A percentile compares a stretch with the other conserved stretches of the same genome.
Conservation (phyloP, 495 filamentous ascomycete species). For the Melanomma pulvis-pyrius region DNA sequence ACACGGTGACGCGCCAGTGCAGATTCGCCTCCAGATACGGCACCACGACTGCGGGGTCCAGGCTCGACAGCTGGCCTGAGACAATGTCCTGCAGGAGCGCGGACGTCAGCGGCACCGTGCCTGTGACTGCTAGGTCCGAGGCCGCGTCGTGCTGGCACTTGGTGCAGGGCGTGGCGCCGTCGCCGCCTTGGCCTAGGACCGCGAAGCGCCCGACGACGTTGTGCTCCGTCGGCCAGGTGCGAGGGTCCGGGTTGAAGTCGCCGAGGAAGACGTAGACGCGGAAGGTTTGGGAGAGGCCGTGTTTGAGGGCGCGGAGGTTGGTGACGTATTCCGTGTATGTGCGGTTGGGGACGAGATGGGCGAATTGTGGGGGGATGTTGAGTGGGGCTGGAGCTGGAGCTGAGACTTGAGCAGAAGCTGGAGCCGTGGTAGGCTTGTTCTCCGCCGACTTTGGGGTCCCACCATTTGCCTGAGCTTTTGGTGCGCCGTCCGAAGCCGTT, state of each 20-base stretch:
- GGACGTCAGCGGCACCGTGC: slow-evolving; percentile 27
- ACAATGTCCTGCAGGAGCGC: slow-evolving; percentile 25
- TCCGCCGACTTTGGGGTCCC: background rate
- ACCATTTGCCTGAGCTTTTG: background rate
- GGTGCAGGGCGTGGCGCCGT: slow-evolving; percentile 14
- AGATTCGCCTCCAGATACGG: slow-evolving; percentile 21
- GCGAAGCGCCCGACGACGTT: slow-evolving; percentile 34
- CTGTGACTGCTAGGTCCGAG: slow-evolving; percentile 23
- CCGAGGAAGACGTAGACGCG: slow-evolving; percentile 31
- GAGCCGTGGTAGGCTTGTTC: background rate
- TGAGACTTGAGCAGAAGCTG: background rate
- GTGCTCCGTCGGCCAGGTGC: slow-evolving; percentile 22
- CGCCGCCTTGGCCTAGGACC: slow-evolving; percentile 22
- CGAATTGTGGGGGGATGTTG: slow-evolving; percentile 19
- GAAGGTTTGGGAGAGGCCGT: slow-evolving; percentile 30
- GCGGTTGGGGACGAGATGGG: slow-evolving; percentile 17
- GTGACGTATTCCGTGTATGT: slow-evolving; percentile 28
- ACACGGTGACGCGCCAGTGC: slow-evolving; percentile 31
- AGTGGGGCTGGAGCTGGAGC: slow-evolving; percentile 3
- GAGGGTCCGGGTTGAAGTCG: slow-evolving; percentile 26
- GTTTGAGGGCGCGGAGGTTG: slow-evolving; percentile 27
- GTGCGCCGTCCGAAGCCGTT: background rate
- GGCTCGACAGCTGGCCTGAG: slow-evolving; percentile 4
- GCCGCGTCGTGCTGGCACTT: slow-evolving; percentile 25
- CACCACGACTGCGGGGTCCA: slow-evolving; percentile 19